These are phyloP conservation scores for Linum usitatissimum DNA, from an alignment of 345 rosid species.

Conservation along the genomic window DNA sequence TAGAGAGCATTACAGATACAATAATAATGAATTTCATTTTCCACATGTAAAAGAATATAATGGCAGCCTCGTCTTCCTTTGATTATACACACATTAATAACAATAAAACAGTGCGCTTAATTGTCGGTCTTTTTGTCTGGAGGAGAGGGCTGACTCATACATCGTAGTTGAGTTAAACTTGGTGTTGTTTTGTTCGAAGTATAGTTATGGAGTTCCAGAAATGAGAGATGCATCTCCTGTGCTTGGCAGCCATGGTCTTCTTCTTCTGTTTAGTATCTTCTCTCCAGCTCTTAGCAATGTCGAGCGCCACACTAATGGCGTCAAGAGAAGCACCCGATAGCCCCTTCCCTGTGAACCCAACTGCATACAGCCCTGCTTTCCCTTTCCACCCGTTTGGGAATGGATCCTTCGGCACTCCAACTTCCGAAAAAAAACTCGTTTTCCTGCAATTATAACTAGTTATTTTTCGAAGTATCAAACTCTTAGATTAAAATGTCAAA, in stretches of 20 bases:
- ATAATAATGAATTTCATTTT: too few relatives aligned
- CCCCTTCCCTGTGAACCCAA: conserved; percentile 89
- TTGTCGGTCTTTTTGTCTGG: too few relatives aligned
- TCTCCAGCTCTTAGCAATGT: conserved; percentile 20
- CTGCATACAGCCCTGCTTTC: conserved; percentile 66
- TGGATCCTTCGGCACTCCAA: conserved; percentile 55
- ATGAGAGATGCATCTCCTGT: conserved; percentile 23
- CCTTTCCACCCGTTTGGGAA: conserved; percentile 89
- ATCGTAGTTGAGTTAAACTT: too few relatives aligned
- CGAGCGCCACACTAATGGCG: conserved; percentile 13
- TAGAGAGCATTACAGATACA: too few relatives aligned
- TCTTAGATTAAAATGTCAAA: too few relatives aligned
- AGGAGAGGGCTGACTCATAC: too few relatives aligned
- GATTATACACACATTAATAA: too few relatives aligned
- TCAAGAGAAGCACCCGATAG: conserved; percentile 59
- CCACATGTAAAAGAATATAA: too few relatives aligned
- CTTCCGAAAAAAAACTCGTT: conserved; percentile 71
- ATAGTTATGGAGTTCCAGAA: neutral
- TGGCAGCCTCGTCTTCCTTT: too few relatives aligned
- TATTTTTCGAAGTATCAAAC: too few relatives aligned
- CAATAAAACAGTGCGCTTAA: too few relatives aligned
- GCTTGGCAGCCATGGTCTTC: conserved; percentile 13
- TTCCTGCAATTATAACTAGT: conserved; percentile 30
- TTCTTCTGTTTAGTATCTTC: conserved; percentile 21
- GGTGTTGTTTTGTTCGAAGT: too few relatives aligned